phyloP scores from a whole-genome alignment of 2,329 filamentous ascomycete species.

The Aspergillus flavus region DNA sequence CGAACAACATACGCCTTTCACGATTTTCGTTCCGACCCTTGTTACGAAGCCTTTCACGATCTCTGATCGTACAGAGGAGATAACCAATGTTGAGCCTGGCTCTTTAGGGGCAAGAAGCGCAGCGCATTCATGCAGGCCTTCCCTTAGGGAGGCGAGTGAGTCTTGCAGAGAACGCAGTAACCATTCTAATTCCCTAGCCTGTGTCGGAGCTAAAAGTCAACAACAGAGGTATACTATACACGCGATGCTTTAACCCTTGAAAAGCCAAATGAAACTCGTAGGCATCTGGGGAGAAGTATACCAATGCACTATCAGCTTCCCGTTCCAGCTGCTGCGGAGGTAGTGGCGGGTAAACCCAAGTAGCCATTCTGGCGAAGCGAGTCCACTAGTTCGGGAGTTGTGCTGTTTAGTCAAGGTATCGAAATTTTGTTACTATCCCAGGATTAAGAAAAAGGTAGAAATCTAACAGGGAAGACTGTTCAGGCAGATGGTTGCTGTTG shows the following conservation, averaged over 20 bases:
- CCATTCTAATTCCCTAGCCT: slow-evolving; percentile 65
- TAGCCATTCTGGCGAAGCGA: not conserved
- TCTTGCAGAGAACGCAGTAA: slow-evolving; percentile 63
- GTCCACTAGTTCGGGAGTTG: not conserved
- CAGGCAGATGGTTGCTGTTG: not conserved
- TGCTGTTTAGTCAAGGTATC: not conserved
- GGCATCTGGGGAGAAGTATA: slow-evolving; percentile 30
- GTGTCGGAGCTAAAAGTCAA: slow-evolving; percentile 13
- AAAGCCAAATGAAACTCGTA: not conserved
- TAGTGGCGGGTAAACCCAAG: slow-evolving; percentile 58
- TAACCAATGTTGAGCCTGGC: slow-evolving; percentile 82
- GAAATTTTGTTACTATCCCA: not conserved
- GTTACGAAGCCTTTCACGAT: slow-evolving; percentile 91
- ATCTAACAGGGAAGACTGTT: not conserved
- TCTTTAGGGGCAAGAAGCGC: slow-evolving; percentile 82
- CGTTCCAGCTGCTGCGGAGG: slow-evolving; percentile 52
- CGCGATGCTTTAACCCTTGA: not conserved
- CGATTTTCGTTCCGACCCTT: slow-evolving; percentile 83
- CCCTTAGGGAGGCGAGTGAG: slow-evolving; percentile 63
- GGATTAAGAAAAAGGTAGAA: not conserved
- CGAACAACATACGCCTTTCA: slow-evolving; percentile 73
- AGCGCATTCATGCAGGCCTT: slow-evolving; percentile 85
- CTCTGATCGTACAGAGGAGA: slow-evolving; percentile 86
- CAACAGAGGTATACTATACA: not conserved
- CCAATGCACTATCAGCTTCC: slow-evolving; percentile 58